A percentile compares a stretch with the other conserved stretches of the same genome.
Conservation (phyloP, 2,329 filamentous ascomycete genomes). For the Diaporthe australafricana region DNA sequence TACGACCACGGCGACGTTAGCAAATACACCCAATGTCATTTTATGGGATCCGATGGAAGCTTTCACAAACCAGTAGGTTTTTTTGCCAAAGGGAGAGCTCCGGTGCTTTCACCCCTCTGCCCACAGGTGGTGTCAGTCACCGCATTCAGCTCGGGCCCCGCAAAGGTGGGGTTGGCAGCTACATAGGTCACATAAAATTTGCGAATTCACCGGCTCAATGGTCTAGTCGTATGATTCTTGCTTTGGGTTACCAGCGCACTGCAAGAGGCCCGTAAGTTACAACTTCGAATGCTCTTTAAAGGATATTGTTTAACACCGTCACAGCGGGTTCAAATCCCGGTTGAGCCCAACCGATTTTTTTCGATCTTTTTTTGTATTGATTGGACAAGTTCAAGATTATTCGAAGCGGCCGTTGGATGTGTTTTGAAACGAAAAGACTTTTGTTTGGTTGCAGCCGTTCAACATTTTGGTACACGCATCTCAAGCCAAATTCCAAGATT, state of each 20-base stretch:
- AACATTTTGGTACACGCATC: too few relatives aligned
- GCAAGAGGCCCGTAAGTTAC: conserved; percentile 28
- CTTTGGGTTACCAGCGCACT: conserved; percentile 30
- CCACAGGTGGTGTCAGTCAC: background rate
- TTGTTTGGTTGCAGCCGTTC: too few relatives aligned
- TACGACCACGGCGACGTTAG: too few relatives aligned
- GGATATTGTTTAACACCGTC: background rate
- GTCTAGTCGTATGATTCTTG: conserved; percentile 35
- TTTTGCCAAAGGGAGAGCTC: background rate
- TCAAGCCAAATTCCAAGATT: too few relatives aligned
- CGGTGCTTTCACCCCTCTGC: too few relatives aligned
- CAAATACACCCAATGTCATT: too few relatives aligned
- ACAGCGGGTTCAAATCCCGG: conserved; percentile 32
- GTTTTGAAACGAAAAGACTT: too few relatives aligned
- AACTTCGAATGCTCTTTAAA: background rate
- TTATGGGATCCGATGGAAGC: too few relatives aligned
- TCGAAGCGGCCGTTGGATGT: background rate
- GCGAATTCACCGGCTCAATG: background rate
- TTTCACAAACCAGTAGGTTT: background rate
- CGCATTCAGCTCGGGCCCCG: background rate
- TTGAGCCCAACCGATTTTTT: conserved; percentile 14
- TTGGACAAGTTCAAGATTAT: background rate
- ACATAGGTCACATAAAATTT: background rate
- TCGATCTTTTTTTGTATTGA: background rate
- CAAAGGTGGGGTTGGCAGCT: fast-evolving